These are phyloP conservation scores for Fusarium papillatum DNA, from an alignment of 2,329 filamentous ascomycete genomes.

Conservation along the genomic window DNA sequence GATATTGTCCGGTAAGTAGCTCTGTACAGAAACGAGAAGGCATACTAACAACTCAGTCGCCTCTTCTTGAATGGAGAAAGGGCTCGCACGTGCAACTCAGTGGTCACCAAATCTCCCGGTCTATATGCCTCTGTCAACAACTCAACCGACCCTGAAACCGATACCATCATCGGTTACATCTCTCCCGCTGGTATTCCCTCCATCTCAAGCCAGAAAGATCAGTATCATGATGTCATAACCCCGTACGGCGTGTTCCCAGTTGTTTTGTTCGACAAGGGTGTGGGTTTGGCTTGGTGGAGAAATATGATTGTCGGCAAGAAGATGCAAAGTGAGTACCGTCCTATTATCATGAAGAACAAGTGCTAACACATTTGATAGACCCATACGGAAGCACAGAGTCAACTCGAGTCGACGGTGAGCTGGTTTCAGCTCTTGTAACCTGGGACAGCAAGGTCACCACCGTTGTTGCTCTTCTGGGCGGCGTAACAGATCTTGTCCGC, in stretches of 20 bases:
- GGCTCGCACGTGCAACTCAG: constrained; percentile 57
- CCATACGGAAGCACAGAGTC: constrained; percentile 58
- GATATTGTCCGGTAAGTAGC: constrained; percentile 50
- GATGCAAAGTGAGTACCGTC: constrained; percentile 54
- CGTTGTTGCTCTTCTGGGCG: constrained; percentile 54
- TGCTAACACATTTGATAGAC: constrained; percentile 36
- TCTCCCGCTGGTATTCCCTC: constrained; percentile 57
- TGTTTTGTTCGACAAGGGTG: constrained; percentile 52
- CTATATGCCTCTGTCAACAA: constrained; percentile 60
- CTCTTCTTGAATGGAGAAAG: constrained; percentile 55
- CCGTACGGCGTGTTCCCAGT: constrained; percentile 56
- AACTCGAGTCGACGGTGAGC: constrained; percentile 53
- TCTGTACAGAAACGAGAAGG: rapidly evolving
- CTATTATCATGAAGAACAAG: background rate
- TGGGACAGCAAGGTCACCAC: constrained; percentile 61
- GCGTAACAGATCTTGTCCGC: constrained; percentile 53
- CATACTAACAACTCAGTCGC: constrained; percentile 38
- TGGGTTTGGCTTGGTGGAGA: constrained; percentile 58
- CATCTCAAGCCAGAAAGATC: constrained; percentile 54
- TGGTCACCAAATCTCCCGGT: constrained; percentile 52
- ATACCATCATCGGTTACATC: constrained; percentile 55
- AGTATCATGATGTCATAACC: constrained; percentile 57
- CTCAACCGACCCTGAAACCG: constrained; percentile 51
- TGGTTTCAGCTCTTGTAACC: constrained; percentile 54
- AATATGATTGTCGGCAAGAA: constrained; percentile 57